Percentiles rank a stretch among this genome's conserved stretches.
phyloP scores from a whole-genome alignment of 305 asterid species.

The Solanum hybrid region DNA sequence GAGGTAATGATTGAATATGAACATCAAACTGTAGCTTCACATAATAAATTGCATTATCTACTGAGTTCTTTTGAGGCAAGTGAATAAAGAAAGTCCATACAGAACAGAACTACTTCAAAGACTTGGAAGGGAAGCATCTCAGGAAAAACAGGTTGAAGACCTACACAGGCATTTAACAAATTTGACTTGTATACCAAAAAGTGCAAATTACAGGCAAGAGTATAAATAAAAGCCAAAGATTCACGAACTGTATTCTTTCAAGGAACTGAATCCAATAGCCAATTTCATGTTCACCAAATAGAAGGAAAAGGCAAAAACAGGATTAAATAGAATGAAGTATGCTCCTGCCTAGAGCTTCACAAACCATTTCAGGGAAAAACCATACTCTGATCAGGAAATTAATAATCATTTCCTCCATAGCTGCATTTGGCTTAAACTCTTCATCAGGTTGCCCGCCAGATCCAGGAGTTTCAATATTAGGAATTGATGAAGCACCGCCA shows the following conservation, averaged over 20 bases:
- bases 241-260: background rate
- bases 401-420: slow-evolving; percentile 99
- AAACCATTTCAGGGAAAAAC: slow-evolving; percentile 3
- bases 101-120: background rate
- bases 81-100: background rate
- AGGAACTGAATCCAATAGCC: background rate
- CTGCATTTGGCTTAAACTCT: slow-evolving; percentile 99
- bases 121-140: background rate
- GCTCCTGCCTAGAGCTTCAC: slow-evolving; percentile 1
- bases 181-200: background rate
- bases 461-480: slow-evolving; percentile 92
- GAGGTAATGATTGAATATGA: background rate
- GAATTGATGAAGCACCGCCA: slow-evolving; percentile 86
- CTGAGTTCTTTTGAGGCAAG: background rate
- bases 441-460: slow-evolving; percentile 95
- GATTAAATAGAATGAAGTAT: background rate
- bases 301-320: background rate
- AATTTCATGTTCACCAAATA: background rate
- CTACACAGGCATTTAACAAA: background rate
- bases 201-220: background rate
- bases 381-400: slow-evolving; percentile 94
- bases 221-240: background rate
- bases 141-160: background rate
- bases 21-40: background rate
- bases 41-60: background rate